A percentile compares a stretch with the other conserved stretches of the same genome.
These are phyloP conservation scores for Aspergillus uvarum DNA, from an alignment of 2,329 filamentous ascomycete species.

Conservation along the genomic window DNA sequence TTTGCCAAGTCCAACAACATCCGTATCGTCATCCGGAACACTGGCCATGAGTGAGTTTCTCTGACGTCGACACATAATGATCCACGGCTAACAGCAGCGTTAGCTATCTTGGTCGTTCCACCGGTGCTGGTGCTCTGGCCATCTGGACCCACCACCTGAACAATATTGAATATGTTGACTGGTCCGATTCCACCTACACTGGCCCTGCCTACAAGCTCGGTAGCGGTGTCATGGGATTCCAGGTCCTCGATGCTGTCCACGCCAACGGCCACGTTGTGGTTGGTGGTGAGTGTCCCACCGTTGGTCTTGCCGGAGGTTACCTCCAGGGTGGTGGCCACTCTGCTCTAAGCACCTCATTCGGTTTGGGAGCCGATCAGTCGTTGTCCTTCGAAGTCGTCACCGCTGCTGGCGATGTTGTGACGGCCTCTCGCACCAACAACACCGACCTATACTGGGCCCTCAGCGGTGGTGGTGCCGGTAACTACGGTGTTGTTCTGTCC, in stretches of 20 bases:
- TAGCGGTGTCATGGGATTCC: slow-evolving; percentile 54
- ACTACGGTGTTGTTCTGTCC: slow-evolving; percentile 58
- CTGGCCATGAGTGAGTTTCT: slow-evolving; percentile 40
- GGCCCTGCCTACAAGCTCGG: slow-evolving; percentile 55
- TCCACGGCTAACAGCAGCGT: not conserved
- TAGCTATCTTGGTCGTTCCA: slow-evolving; percentile 55
- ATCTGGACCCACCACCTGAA: slow-evolving; percentile 38
- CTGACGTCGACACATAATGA: not conserved
- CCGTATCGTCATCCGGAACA: slow-evolving; percentile 49
- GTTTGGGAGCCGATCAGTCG: slow-evolving; percentile 61
- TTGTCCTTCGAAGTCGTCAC: slow-evolving; percentile 58
- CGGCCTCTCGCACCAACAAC: slow-evolving; percentile 51
- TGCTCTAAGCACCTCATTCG: slow-evolving; percentile 53
- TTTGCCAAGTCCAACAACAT: slow-evolving; percentile 53
- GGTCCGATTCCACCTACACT: slow-evolving; percentile 44
- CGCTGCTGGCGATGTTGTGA: slow-evolving; percentile 49
- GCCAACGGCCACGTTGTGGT: slow-evolving; percentile 52
- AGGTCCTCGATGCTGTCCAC: slow-evolving; percentile 51
- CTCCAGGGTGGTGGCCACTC: slow-evolving; percentile 62
- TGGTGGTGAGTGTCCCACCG: slow-evolving; percentile 55
- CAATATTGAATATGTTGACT: slow-evolving; percentile 33
- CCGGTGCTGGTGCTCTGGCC: slow-evolving; percentile 54
- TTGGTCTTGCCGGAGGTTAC: slow-evolving; percentile 61
- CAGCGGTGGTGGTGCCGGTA: slow-evolving; percentile 60
- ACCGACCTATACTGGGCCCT: slow-evolving; percentile 63